A percentile compares a stretch with the other conserved stretches of the same genome.
phyloP scores from a whole-genome alignment of 306 rosid species.

The Comarum palustre region DNA sequence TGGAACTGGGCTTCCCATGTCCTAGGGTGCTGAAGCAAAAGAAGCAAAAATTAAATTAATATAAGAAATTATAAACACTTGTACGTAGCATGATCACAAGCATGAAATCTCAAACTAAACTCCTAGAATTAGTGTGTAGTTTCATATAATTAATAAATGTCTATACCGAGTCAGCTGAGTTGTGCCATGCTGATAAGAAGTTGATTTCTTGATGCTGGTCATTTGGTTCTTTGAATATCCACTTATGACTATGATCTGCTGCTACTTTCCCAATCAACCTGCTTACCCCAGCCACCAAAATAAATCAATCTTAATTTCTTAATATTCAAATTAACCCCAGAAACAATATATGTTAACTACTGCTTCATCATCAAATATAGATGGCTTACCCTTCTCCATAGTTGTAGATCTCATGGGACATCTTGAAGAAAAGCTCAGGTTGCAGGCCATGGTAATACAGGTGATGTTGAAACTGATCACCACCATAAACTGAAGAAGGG shows the following conservation, averaged over 20 bases:
- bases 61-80: constrained; percentile 19
- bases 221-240: constrained; percentile 88
- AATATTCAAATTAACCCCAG: not conserved
- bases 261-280: constrained; percentile 98
- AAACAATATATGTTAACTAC: not conserved
- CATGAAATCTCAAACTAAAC: not conserved
- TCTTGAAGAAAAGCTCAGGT: constrained; percentile 98
- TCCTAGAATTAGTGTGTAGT: not conserved
- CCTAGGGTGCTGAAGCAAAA: constrained; percentile 79
- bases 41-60: constrained; percentile 6
- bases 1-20: constrained; percentile 99
- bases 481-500: constrained; percentile 51
- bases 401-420: constrained; percentile 99
- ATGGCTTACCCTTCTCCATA: constrained; percentile 85
- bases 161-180: constrained; percentile 75
- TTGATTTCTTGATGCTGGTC: constrained; percentile 88
- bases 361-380: not conserved
- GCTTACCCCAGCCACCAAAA: constrained; percentile 21
- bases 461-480: constrained; percentile 63
- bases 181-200: constrained; percentile 93
- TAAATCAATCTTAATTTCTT: not conserved
- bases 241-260: constrained; percentile 92
- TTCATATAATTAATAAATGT: not conserved
- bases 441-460: constrained; percentile 56
- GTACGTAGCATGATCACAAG: too few relatives aligned